Evolutionary conservation across 495 filamentous ascomycete species (phyloP), one percentile per base, ranked within the genome.

Genomic region (Aspergillus saccharolyticus): DNA sequence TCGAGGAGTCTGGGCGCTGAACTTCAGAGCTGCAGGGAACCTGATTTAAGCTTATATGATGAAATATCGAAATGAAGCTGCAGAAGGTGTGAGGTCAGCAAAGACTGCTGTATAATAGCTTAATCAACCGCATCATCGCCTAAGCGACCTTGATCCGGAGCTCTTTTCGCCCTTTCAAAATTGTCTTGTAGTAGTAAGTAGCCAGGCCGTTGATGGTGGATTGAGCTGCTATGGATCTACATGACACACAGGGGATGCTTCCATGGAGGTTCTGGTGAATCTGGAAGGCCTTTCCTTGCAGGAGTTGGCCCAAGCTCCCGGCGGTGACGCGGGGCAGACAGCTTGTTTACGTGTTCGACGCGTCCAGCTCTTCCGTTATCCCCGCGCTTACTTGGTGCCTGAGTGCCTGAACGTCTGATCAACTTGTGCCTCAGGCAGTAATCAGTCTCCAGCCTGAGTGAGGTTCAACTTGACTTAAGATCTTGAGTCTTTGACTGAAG

Each of bases 301-400:
- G 47, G 22, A 50, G 47, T 30, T 54, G 52, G 51, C 52, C 56
- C 52, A 51, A 59, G 51, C 57, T 54, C 52, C 57, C 12, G 33
- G 3, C 17, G 49, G 25, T 28, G 49, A 52, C 58, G 63, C 60
- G 63, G 58, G 53, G 44, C 19, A 9, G 43, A 49, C 56, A 57
- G 54, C 44, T 67, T 66, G 66, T 69, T 68, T 67, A 66, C 64
- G 61, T 56, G 54, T 50, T 46, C 47, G 59, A 69, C 66, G 68
- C 68, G 68, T 68, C 59, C 49, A 53, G 45, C 49, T 61, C 60
- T 57, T n/a, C 64, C 64, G 66, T 54, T 60, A 66, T 64, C 62
- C 60, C 65, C 62, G 65, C 59, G 20, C 4, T n/a, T 28, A 24
- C 19, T 44, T 14, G 22, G 15, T 58, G 68, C 68, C 66, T 68